phyloP scores from a whole-genome alignment of 768 basidiomycete genomes.

The Tricholoma matsutake region DNA sequence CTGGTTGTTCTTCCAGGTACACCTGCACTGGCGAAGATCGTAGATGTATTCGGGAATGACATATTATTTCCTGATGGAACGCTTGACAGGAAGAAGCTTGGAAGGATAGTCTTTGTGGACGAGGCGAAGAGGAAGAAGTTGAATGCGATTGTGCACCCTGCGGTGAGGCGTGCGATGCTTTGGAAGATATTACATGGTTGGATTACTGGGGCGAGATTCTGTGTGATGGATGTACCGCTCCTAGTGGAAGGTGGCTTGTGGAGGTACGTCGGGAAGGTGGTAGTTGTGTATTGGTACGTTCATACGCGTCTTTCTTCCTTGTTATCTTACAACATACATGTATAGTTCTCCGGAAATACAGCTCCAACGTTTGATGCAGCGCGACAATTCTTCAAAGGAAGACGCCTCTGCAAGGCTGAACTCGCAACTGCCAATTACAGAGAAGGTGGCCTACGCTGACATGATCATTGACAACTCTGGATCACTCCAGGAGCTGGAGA shows the following conservation, averaged over 20 bases:
- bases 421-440: constrained; percentile 75
- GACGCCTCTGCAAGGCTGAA: constrained; percentile 74
- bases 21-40: constrained; percentile 63
- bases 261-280: constrained; percentile 77
- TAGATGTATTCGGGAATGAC: constrained; percentile 63
- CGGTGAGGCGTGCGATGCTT: constrained; percentile 78
- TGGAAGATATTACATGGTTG: constrained; percentile 66
- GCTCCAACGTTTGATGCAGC: constrained; percentile 73
- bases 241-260: constrained; percentile 87
- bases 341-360: constrained; percentile 79
- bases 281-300: constrained; percentile 88
- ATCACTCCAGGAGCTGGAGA: constrained; percentile 59
- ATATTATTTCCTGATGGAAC: constrained; percentile 67
- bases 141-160: constrained; percentile 88
- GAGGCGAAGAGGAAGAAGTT: constrained; percentile 64
- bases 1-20: constrained; percentile 84
- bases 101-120: constrained; percentile 82
- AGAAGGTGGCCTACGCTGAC: constrained; percentile 85
- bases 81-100: constrained; percentile 81
- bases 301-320: background rate
- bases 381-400: constrained; percentile 62
- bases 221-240: constrained; percentile 88
- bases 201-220: constrained; percentile 74
- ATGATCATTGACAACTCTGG: constrained; percentile 89
- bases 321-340: background rate